Base-by-base conservation (phyloP, 2,329 filamentous ascomycete species). In the Monascus ruber region DNA sequence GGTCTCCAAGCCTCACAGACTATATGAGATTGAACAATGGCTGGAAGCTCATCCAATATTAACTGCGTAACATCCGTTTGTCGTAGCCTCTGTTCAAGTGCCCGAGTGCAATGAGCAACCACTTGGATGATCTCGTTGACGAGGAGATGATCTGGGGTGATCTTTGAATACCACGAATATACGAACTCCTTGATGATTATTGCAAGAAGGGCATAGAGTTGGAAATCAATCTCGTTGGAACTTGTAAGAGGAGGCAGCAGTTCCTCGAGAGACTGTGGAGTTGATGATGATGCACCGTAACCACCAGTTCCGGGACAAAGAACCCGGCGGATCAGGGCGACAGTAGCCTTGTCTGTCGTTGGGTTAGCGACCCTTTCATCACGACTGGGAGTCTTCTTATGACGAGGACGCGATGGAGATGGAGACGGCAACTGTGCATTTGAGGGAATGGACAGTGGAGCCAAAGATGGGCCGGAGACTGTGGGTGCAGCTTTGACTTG, bases 111-210 rank as follows among this genome's bases (percentile, higher is more conserved):
- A 63, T 96, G 89, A 32, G 89, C 91, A 53, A 96, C 84, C 48
- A 94, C 81, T 55, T 86, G 85, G 39, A 96, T 73, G 42, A 95
- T 75, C 66, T 95, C 88, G 49, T 83, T 81, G 43, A 91, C 80
- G 56, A 98, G 93, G 8, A 77, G 73, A 57, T 88, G 83, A 63
- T 98, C 89, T 3, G 86, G 78, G 1, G 89, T 95, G 60, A 98
- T 91, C 60, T 82, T 89, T 47, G 72, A 73, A 68, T 98, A 98
- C 91, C 91, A 98, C 27, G 78, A 79, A 60, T 91, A 81, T 31
- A 98, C 83, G 59, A 87, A 94, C 47, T 95, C 87, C 54, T 84
- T 80, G 52, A 95, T 72, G 45, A 96, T 79, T 42, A 96, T 83
- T 38, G 91, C 84, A 44, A 98, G 79, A 43, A 96, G 76, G 26